Conservation (phyloP, 2,329 filamentous ascomycete species). For the Fusarium virguliforme region DNA sequence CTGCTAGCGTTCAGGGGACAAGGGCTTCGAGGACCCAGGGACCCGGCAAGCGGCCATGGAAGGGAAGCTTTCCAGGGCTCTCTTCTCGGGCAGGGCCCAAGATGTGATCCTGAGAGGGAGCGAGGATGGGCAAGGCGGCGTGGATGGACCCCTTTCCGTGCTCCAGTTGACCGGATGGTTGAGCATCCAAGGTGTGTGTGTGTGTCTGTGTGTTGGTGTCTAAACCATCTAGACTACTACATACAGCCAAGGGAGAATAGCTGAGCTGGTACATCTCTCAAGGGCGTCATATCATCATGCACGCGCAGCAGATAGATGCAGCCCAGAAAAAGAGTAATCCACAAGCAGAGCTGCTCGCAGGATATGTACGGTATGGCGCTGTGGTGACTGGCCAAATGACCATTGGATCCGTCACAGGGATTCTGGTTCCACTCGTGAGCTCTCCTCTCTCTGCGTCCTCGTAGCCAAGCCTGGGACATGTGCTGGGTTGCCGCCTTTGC, state of each 20-base stretch:
- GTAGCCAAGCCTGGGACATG: conserved; percentile 14
- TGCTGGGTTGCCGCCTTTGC: conserved; percentile 11
- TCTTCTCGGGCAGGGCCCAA: conserved; percentile 9
- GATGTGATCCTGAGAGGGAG: conserved; percentile 11
- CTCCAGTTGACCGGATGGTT: conserved; percentile 18
- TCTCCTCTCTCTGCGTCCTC: conserved; percentile 19
- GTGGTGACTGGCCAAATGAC: conserved; percentile 9
- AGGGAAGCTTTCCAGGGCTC: conserved; percentile 29
- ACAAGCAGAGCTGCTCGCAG: neutral
- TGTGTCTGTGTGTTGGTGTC: neutral
- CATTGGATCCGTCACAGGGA: conserved; percentile 21
- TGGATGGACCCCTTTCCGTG: conserved; percentile 41
- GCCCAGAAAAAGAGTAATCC: conserved; percentile 26
- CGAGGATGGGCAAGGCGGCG: conserved; percentile 13
- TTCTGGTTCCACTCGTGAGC: conserved; percentile 29
- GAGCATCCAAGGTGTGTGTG: conserved; percentile 7
- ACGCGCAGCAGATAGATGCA: conserved; percentile 23
- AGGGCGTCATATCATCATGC: conserved; percentile 26
- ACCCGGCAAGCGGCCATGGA: conserved; percentile 31
- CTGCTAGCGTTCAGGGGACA: conserved; percentile 37
- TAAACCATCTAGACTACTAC: conserved; percentile 8
- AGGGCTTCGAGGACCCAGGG: conserved; percentile 33
- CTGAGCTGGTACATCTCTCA: conserved; percentile 7
- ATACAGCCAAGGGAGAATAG: conserved; percentile 26
- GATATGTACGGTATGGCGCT: conserved; percentile 22